phyloP scores from a whole-genome alignment of 495 filamentous ascomycete species.

The Neurospora terricola region DNA sequence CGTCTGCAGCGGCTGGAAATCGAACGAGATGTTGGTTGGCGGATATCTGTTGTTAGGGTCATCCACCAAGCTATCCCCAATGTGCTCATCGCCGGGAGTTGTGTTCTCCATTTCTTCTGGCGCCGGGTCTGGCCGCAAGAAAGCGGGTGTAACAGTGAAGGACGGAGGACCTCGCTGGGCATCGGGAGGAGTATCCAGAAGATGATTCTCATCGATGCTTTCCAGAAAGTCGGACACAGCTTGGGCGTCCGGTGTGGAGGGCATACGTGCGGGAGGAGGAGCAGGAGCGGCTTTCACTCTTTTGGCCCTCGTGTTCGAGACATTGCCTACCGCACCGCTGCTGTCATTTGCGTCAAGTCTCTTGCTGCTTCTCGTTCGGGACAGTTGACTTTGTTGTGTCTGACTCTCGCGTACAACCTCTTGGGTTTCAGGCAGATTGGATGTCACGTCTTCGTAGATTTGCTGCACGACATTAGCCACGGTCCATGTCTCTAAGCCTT shows the following conservation, averaged over 20 bases:
- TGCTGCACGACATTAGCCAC: constrained; percentile 8
- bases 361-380: not conserved
- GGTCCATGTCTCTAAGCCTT: not conserved
- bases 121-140: not conserved
- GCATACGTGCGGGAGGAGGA: not conserved
- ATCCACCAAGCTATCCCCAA: not conserved
- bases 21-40: not conserved
- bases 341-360: not conserved
- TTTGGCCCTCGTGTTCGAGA: not conserved
- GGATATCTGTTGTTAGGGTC: not conserved
- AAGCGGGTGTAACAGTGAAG: not conserved
- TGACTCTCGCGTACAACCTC: constrained; percentile 13
- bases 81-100: not conserved
- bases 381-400: not conserved
- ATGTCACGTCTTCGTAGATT: constrained; percentile 8
- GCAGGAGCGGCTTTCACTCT: not conserved
- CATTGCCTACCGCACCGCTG: not conserved
- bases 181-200: not conserved
- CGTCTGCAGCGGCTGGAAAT: not conserved
- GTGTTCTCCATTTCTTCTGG: not conserved
- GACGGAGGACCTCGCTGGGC: not conserved
- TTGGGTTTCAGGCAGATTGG: constrained; percentile 12
- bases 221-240: not conserved
- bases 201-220: not conserved
- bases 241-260: not conserved